Evolutionary conservation across 2,329 filamentous ascomycete genomes (phyloP).

Genomic region (Eutypa lata): DNA sequence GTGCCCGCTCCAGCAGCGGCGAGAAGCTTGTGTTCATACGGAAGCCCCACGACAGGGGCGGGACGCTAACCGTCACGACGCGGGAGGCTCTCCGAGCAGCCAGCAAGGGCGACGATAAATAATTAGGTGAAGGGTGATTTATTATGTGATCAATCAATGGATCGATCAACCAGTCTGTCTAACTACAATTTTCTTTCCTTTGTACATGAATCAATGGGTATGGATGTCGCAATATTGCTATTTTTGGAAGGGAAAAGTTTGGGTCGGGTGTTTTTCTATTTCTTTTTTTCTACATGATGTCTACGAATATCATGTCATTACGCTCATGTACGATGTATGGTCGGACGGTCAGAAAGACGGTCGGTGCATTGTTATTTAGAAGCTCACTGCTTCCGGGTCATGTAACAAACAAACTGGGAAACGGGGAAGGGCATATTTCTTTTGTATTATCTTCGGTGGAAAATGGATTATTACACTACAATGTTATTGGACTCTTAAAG

Average conservation of each 20-base stretch:
- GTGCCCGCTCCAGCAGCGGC: conserved; percentile 19
- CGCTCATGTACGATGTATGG: not conserved
- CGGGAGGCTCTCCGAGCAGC: conserved; percentile 18
- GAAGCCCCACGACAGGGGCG: conserved; percentile 18
- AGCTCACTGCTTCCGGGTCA: not conserved
- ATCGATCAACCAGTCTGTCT: no score
- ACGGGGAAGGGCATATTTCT: not conserved
- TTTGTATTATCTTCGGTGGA: not conserved
- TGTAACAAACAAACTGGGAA: not conserved
- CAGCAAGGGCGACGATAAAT: not conserved
- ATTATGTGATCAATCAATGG: no score
- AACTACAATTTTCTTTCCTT: no score
- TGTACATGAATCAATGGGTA: no score
- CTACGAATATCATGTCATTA: not conserved
- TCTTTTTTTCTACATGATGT: not conserved
- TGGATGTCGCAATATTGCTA: no score
- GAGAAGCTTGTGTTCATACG: conserved; percentile 23
- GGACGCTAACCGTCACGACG: conserved; percentile 23
- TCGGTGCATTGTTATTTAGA: not conserved
- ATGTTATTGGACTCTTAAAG: no score
- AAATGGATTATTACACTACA: no score
- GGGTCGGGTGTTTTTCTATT: not conserved
- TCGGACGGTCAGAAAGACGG: not conserved
- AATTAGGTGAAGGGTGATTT: no score
- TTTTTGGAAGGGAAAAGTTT: not conserved